phyloP scores from a whole-genome alignment of 371 early-diverging fungal genomes.

The Actinomortierella ambigua region DNA sequence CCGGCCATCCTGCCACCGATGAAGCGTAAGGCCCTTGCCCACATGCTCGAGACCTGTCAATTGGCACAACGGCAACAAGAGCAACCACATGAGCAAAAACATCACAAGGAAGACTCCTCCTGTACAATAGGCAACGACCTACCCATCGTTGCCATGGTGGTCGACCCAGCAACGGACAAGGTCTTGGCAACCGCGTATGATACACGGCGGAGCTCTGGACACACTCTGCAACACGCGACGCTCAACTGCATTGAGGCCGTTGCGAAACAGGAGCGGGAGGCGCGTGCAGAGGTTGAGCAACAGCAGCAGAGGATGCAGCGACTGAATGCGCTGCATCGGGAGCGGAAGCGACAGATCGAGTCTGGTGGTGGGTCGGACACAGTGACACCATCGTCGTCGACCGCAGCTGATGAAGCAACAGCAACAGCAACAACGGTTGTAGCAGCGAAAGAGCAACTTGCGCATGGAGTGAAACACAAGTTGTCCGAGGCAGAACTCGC shows the following conservation, averaged over 20 bases:
- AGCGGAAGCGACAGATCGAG: not conserved
- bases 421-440: not conserved
- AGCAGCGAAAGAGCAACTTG: not conserved
- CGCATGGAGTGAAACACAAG: too few relatives aligned
- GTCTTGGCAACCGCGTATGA: slow-evolving; percentile 55
- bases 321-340: not conserved
- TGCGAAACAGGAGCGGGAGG: slow-evolving; percentile 40
- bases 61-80: slow-evolving; percentile 20
- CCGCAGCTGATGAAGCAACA: too few relatives aligned
- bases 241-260: slow-evolving; percentile 63
- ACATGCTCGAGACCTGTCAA: slow-evolving; percentile 48
- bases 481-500: too few relatives aligned
- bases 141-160: slow-evolving; percentile 51
- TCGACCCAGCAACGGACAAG: slow-evolving; percentile 51
- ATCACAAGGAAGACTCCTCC: not conserved
- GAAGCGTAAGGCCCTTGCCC: slow-evolving; percentile 39
- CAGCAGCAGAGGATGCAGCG: too few relatives aligned
- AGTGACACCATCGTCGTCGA: too few relatives aligned
- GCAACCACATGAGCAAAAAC: too few relatives aligned
- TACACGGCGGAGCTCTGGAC: slow-evolving; percentile 48
- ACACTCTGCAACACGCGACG: slow-evolving; percentile 67
- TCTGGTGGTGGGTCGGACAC: too few relatives aligned
- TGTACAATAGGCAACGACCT: slow-evolving; percentile 11
- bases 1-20: slow-evolving; percentile 54
- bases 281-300: not conserved